Evolutionary conservation across 1,139 yeast species (phyloP), one percentile per base, ranked within the genome.

Genomic region (Saccharomyces hybrid): DNA sequence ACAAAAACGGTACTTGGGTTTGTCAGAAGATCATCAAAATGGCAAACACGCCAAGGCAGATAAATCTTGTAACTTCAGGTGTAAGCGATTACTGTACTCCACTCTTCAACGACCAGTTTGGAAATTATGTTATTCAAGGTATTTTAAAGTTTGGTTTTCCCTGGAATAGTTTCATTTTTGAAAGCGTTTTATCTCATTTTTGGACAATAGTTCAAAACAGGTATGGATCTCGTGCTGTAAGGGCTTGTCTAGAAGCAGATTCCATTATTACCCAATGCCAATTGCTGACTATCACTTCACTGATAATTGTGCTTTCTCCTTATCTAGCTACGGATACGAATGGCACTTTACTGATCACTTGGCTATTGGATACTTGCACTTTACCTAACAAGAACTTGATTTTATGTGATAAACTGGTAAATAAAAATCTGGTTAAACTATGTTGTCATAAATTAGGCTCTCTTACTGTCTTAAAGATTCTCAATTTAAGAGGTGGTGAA

Each of bases 1-100:
- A 91, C 73, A 91, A 91, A 67, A 91, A 91, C 69, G 98, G 98
- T 56, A 91, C 98, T 6, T 91, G 98, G 98, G 97, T 97, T 2
- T 93, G 96, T 25, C 98, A 91, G 70, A 91, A 90, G 71, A 84
- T 91, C 66, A 88, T 91, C 64, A 86, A 83, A 61, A 84, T 88
- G 52, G 83, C 86, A 14, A 75, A 76, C 50, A 75, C 84, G 1
- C 79, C 79, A 34, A 82, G 88, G 58, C 96, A 89, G 68, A 84
- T 81, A 72, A 73, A 77, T 61, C 68, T 84, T 55, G 86, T 91
- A 56, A 84, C 84, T 11, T 77, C 79, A 14, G 80, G 89, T 32
- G 77, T 91, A 57, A 81, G 82, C 59, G 95, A 96, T 1, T 89
- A 85, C 66, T 80, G 93, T 32, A 88, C 86, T 1, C 88, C 89